phyloP scores from a whole-genome alignment of 768 basidiomycete genomes.

The Boletus rex-veris region DNA sequence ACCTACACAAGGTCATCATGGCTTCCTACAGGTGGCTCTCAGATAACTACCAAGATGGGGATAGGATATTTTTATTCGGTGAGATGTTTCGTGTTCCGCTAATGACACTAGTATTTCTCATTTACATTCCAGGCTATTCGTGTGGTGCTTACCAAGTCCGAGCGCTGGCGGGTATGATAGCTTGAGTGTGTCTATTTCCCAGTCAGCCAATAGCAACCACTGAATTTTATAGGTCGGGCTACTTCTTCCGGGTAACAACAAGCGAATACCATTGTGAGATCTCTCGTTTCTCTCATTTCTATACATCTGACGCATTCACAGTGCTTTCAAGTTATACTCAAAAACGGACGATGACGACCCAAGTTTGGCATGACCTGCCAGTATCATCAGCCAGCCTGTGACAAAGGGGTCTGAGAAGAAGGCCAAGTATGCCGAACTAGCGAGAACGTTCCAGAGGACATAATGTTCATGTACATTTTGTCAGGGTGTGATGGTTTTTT shows the following conservation, averaged over 20 bases:
- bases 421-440: conserved; percentile 19
- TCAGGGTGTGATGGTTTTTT: conserved; percentile 40
- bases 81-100: neutral
- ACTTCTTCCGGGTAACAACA: conserved; percentile 38
- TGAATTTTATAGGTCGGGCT: conserved; percentile 36
- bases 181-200: conserved; percentile 26
- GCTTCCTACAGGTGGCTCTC: conserved; percentile 41
- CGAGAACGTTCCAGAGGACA: conserved; percentile 32
- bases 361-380: conserved; percentile 6
- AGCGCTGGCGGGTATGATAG: conserved; percentile 42
- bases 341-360: conserved; percentile 21
- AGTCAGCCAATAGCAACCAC: neutral
- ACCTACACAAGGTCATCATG: conserved; percentile 34
- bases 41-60: conserved; percentile 37
- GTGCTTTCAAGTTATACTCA: conserved; percentile 40
- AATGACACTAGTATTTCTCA: neutral
- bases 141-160: conserved; percentile 48
- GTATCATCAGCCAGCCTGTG: conserved; percentile 5
- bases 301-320: conserved; percentile 8
- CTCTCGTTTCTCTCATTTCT: neutral
- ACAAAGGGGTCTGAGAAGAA: conserved; percentile 11
- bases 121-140: conserved; percentile 36
- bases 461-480: conserved; percentile 39
- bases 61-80: conserved; percentile 43
- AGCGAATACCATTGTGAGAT: conserved; percentile 39